phyloP scores from a whole-genome alignment of 2,329 filamentous ascomycete genomes.

The Paecilomyces niveus region DNA sequence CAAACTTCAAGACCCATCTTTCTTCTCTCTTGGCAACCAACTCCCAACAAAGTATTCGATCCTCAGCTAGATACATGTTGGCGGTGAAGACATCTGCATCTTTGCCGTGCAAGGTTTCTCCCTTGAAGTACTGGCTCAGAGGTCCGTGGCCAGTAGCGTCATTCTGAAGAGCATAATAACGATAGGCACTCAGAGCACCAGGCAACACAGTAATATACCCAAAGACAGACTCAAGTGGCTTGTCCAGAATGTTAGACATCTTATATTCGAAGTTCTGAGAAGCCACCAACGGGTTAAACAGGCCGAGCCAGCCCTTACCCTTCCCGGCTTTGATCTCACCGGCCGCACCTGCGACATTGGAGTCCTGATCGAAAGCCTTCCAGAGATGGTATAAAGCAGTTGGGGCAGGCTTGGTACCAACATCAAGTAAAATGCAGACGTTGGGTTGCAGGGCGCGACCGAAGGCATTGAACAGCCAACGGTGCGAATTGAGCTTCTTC shows the following conservation, averaged over 20 bases:
- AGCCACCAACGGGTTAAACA: conserved; percentile 89
- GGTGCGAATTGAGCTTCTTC: conserved; percentile 96
- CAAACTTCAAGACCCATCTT: conserved; percentile 96
- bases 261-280: conserved; percentile 99
- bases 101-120: conserved; percentile 90
- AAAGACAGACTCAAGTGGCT: conserved; percentile 93
- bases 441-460: conserved; percentile 89
- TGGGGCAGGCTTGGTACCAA: conserved; percentile 82
- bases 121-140: conserved; percentile 97
- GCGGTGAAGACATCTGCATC: conserved; percentile 96
- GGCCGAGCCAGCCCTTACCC: conserved; percentile 66
- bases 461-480: conserved; percentile 99
- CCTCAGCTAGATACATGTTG: conserved; percentile 98
- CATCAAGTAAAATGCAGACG: conserved; percentile 92
- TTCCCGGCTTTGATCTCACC: conserved; percentile 98
- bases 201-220: conserved; percentile 97
- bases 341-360: conserved; percentile 91
- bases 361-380: conserved; percentile 98
- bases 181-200: conserved; percentile 88
- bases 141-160: conserved; percentile 93
- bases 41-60: conserved; percentile 98
- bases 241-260: conserved; percentile 98
- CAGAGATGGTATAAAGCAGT: conserved; percentile 96
- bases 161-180: conserved; percentile 93
- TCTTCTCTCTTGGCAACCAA: conserved; percentile 90